A percentile compares a stretch with the other conserved stretches of the same genome.
Evolutionary conservation across 305 asterid genomes (phyloP).

Genomic region (Stenogyne calaminthoides): DNA sequence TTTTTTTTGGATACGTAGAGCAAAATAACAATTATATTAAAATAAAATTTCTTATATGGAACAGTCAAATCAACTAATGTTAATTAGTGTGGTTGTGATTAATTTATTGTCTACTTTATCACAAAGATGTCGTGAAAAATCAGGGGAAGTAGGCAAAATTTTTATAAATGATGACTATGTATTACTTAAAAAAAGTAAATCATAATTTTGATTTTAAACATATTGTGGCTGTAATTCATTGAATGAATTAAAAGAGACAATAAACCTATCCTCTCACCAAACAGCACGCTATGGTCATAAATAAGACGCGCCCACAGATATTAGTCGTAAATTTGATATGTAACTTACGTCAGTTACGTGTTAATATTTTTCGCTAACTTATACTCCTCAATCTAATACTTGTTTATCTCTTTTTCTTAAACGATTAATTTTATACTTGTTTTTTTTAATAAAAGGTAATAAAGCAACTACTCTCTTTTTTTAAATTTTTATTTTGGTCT

Average conservation of each 20-base stretch:
- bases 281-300: neutral
- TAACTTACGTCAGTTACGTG: neutral
- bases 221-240: slow-evolving; percentile 28
- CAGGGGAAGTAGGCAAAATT: neutral
- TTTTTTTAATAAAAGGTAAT: no score
- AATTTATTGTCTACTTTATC: neutral
- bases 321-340: neutral
- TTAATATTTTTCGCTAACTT: no score
- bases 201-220: neutral
- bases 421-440: no score
- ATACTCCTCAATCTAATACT: no score
- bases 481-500: no score
- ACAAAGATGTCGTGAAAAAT: neutral
- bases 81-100: no score
- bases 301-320: neutral
- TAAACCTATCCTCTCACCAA: slow-evolving; percentile 37
- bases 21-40: no score
- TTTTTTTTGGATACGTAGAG: no score
- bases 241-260: slow-evolving; percentile 10
- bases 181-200: neutral
- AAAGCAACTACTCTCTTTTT: no score
- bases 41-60: no score
- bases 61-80: no score
- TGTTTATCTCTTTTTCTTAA: no score
- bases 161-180: neutral